Evolutionary conservation across 2,329 filamentous ascomycete genomes (phyloP).

Genomic region (Microcera coccophila): DNA sequence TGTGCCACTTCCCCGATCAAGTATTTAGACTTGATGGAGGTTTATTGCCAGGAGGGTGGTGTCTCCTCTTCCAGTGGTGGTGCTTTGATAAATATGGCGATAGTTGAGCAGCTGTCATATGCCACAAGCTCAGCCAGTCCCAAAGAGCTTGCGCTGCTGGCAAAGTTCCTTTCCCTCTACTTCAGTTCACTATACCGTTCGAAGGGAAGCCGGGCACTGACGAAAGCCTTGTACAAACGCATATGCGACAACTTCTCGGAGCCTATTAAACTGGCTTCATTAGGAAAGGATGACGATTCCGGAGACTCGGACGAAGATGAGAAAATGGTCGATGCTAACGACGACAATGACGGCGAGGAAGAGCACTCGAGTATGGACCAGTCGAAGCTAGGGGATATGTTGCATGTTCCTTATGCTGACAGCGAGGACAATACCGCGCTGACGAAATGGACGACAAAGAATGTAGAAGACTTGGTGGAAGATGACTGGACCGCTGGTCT

Average conservation of each 20-base stretch:
- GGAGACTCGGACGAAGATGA: conserved; percentile 13
- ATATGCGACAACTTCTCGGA: conserved; percentile 30
- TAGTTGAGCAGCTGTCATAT: conserved; percentile 77
- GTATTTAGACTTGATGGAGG: conserved; percentile 69
- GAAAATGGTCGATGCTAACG: conserved; percentile 16
- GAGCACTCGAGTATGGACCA: conserved; percentile 26
- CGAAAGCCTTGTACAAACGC: conserved; percentile 29
- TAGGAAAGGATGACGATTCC: conserved; percentile 15
- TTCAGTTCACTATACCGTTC: conserved; percentile 52
- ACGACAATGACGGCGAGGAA: not conserved
- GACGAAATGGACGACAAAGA: conserved; percentile 68
- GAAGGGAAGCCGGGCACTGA: conserved; percentile 39
- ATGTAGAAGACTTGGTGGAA: conserved; percentile 73
- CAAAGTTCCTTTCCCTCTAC: conserved; percentile 55
- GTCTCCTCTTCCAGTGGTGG: conserved; percentile 23
- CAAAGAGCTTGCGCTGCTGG: conserved; percentile 44
- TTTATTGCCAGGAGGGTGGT: conserved; percentile 32
- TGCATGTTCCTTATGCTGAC: conserved; percentile 45
- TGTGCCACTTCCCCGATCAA: conserved; percentile 75
- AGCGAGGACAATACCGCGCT: conserved; percentile 52
- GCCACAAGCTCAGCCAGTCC: conserved; percentile 49
- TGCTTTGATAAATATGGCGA: conserved; percentile 64
- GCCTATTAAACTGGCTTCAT: conserved; percentile 22
- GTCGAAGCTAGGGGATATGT: conserved; percentile 49
- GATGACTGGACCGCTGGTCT: conserved; percentile 69